phyloP scores from a whole-genome alignment of 441 rosid species.

The Corymbia citriodora region DNA sequence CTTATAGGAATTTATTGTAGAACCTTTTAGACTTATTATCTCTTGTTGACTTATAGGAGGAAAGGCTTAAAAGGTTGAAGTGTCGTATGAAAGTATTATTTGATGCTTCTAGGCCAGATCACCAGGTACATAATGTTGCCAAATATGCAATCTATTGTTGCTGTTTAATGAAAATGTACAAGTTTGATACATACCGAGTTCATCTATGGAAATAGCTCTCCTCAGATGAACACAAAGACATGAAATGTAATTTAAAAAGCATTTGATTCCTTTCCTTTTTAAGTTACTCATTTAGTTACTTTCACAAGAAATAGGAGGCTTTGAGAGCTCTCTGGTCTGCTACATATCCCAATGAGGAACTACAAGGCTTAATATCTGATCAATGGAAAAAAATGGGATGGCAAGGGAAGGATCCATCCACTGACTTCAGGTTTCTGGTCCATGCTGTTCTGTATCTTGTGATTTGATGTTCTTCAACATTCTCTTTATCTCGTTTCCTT shows the following conservation, averaged over 20 bases:
- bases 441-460: neutral
- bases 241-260: neutral
- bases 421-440: constrained; percentile 74
- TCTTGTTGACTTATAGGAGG: constrained; percentile 40
- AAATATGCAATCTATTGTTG: neutral
- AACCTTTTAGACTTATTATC: neutral
- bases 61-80: constrained; percentile 61
- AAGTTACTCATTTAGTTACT: neutral
- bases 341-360: constrained; percentile 64
- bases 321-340: constrained; percentile 81
- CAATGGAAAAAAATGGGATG: constrained; percentile 98
- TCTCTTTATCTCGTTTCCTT: neutral
- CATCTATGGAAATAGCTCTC: neutral
- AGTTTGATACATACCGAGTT: neutral
- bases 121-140: constrained; percentile 39
- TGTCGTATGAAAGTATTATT: constrained; percentile 64
- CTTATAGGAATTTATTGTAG: neutral
- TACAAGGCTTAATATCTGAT: constrained; percentile 65
- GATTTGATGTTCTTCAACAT: neutral
- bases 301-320: constrained; percentile 42
- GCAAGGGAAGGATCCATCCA: constrained; percentile 97
- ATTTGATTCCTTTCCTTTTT: neutral
- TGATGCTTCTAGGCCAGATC: constrained; percentile 66
- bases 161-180: neutral
- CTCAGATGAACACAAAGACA: neutral